Base-by-base conservation (phyloP, 2,329 filamentous ascomycete genomes). In the Onygenales sp. region DNA sequence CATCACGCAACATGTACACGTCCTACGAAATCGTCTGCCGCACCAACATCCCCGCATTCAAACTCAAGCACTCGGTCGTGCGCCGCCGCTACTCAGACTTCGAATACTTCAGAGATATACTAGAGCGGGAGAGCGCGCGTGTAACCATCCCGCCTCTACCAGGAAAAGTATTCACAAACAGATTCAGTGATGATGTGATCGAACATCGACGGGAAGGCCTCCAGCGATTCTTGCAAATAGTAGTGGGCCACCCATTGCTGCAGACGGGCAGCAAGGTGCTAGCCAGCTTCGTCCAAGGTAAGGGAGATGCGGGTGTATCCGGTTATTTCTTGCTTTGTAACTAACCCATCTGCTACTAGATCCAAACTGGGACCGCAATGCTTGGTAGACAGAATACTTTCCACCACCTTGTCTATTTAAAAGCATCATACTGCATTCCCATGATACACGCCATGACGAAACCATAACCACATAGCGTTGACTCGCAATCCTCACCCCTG, bases 31-130 rank as follows among this genome's bases (percentile, higher is more conserved):
- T 98, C 67, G 81, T 95, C 63, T 95, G 93, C 77, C 86, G 88
- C 64, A 98, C 93, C 74, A 98, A 98, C 76, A 98, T 98, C 67
- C 93, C 93, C 54, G 91, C 93, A 63, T 98, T 98, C 81, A 97
- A 97, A 77, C 84, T 96, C 63, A 89, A 91, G 61, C 82, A 87
- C 68, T 90, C 85, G 59, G 83, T 84, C 62, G 93, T 98, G 57
- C 89, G 91, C 62, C 85, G 93, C 58, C 88, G 93, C 51, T 98
- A 98, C 77, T 93, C 87, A 54, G 93, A 98, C 72, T 98, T 98
- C 70, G 93, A 98, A 75, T 92, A 95, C 75, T 98, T 98, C 72
- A 88, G 93, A 67, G 93, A 98, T 72, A 95, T 97, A 59, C 82
- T 98, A 56, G 93, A 98, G 81, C 85, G 93, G 62, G 93, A 98